Evolutionary conservation across 495 filamentous ascomycete genomes (phyloP).

Genomic region (Talaromyces nanjingensis): DNA sequence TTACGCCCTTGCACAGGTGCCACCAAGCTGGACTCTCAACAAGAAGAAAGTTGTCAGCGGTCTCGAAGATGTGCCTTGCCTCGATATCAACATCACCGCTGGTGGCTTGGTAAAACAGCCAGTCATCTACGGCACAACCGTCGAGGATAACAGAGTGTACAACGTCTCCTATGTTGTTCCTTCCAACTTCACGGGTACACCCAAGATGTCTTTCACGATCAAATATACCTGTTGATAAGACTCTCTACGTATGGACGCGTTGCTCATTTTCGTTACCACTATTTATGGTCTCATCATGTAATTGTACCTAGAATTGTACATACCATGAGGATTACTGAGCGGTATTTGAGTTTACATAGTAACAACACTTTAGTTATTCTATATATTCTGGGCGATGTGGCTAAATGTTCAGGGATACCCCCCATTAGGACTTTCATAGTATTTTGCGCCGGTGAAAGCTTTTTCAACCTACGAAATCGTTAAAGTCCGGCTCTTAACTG

Average conservation of each 20-base stretch:
- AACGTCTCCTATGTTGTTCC: slow-evolving; percentile 24
- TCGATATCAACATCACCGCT: slow-evolving; percentile 17
- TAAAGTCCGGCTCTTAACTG: no score
- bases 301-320: background rate
- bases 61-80: slow-evolving; percentile 19
- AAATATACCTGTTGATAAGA: slow-evolving; percentile 20
- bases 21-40: slow-evolving; percentile 20
- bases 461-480: no score
- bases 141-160: slow-evolving; percentile 22
- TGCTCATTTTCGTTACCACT: background rate
- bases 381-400: no score
- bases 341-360: background rate
- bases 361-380: no score
- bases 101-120: slow-evolving; percentile 16
- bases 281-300: background rate
- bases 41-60: slow-evolving; percentile 17
- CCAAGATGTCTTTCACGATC: slow-evolving; percentile 18
- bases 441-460: no score
- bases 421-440: no score
- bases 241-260: background rate
- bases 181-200: slow-evolving; percentile 15
- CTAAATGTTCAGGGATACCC: no score
- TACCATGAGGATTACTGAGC: background rate
- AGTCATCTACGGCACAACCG: slow-evolving; percentile 17
- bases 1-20: slow-evolving; percentile 19